A percentile compares a stretch with the other conserved stretches of the same genome.
These are phyloP conservation scores for Bocquillonia castaneifolia DNA, from an alignment of 441 rosid species.

Conservation along the genomic window DNA sequence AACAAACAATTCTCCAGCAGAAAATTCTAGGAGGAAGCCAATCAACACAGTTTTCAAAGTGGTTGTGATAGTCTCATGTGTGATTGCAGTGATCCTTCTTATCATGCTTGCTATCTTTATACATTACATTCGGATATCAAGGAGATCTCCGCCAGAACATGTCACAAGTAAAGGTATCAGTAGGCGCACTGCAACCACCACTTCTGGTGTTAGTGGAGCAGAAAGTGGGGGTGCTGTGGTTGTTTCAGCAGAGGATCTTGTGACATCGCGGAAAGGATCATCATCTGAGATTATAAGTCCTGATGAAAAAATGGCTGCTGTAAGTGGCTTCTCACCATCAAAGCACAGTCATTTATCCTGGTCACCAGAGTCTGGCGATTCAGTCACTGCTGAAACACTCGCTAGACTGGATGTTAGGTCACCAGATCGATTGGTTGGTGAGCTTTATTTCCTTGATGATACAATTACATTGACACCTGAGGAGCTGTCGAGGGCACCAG, in stretches of 20 bases:
- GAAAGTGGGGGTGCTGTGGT: slow-evolving; percentile 62
- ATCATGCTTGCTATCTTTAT: slow-evolving; percentile 70
- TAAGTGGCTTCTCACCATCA: slow-evolving; percentile 78
- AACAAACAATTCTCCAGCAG: slow-evolving; percentile 33
- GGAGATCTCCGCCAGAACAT: slow-evolving; percentile 42
- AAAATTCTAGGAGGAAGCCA: slow-evolving; percentile 46
- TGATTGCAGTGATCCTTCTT: slow-evolving; percentile 59
- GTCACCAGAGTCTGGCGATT: slow-evolving; percentile 97
- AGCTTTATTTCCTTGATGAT: slow-evolving; percentile 89
- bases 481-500: slow-evolving; percentile 94
- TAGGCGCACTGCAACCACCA: slow-evolving; percentile 42
- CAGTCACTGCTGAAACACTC: slow-evolving; percentile 69
- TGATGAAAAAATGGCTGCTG: slow-evolving; percentile 61
- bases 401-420: slow-evolving; percentile 86
- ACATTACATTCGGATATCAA: slow-evolving; percentile 56
- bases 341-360: slow-evolving; percentile 72
- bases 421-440: slow-evolving; percentile 90
- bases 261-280: slow-evolving; percentile 70
- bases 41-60: slow-evolving; percentile 54
- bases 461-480: slow-evolving; percentile 80
- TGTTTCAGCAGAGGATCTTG: slow-evolving; percentile 84
- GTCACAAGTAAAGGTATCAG: slow-evolving; percentile 40
- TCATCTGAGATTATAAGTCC: slow-evolving; percentile 78
- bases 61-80: slow-evolving; percentile 67
- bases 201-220: slow-evolving; percentile 44